phyloP scores from a whole-genome alignment of 2,329 filamentous ascomycete genomes.

The Diaporthe nobilis region DNA sequence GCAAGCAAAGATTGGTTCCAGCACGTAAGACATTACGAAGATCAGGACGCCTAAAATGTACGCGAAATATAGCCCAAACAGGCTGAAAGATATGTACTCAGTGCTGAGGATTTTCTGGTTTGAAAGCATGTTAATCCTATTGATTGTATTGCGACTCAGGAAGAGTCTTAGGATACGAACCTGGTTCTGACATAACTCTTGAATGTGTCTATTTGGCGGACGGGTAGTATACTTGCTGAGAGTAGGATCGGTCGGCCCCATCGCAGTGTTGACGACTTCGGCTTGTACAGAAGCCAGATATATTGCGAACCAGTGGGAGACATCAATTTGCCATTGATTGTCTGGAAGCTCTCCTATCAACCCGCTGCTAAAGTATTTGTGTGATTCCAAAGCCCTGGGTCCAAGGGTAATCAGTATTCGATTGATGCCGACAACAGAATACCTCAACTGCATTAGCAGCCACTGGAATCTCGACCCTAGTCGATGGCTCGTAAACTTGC shows the following conservation, averaged over 20 bases:
- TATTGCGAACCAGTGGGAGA: conserved; percentile 39
- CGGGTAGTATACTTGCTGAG: neutral
- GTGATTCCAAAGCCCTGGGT: neutral
- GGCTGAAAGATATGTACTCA: neutral
- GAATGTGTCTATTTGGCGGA: neutral
- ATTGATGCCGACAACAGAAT: neutral
- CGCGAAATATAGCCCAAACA: neutral
- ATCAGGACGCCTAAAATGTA: neutral
- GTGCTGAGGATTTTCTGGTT: neutral
- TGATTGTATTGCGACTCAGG: no score
- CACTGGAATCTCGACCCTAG: neutral
- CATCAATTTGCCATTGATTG: conserved; percentile 43
- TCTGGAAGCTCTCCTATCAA: conserved; percentile 16
- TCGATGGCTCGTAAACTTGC: neutral
- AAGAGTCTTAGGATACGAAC: neutral
- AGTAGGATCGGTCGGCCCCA: neutral
- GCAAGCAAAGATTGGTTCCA: neutral
- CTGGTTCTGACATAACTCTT: neutral
- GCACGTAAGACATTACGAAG: neutral
- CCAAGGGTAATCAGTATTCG: neutral
- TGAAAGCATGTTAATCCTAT: neutral
- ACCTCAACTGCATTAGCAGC: neutral
- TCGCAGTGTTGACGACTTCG: neutral
- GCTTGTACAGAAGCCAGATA: conserved; percentile 36
- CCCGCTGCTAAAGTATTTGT: neutral